Evolutionary conservation across 2,329 filamentous ascomycete genomes (phyloP).

Genomic region (Scleromitrula shiraiana): DNA sequence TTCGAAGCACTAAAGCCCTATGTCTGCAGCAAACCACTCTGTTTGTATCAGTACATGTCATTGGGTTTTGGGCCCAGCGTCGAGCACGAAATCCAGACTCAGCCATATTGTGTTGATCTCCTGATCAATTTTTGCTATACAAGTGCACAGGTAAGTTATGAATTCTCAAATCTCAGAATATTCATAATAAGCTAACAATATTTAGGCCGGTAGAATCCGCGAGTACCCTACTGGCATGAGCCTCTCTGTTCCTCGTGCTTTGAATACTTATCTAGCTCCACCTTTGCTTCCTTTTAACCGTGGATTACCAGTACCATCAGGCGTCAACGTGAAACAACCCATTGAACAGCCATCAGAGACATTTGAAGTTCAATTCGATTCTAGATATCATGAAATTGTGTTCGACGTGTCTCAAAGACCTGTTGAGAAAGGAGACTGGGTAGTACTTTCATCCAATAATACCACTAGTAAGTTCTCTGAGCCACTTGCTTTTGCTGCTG

Average conservation of each 20-base stretch:
- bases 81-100: conserved; percentile 73
- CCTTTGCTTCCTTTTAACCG: too few species aligned
- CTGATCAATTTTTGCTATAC: conserved; percentile 73
- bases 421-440: conserved; percentile 25
- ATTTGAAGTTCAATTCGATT: conserved; percentile 21
- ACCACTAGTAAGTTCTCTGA: conserved; percentile 10
- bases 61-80: conserved; percentile 80
- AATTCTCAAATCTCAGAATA: neutral
- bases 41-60: conserved; percentile 80
- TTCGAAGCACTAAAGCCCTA: conserved; percentile 69
- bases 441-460: conserved; percentile 13
- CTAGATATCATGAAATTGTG: neutral
- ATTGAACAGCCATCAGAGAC: neutral
- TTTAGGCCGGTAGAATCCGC: conserved; percentile 17
- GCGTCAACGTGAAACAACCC: too few species aligned
- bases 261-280: neutral
- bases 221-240: conserved; percentile 30
- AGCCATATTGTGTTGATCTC: conserved; percentile 77
- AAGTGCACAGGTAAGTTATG: conserved; percentile 24
- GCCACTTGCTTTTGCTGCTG: neutral
- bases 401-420: conserved; percentile 5
- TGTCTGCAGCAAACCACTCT: conserved; percentile 68
- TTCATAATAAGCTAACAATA: neutral
- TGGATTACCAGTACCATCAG: too few species aligned
- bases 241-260: conserved; percentile 22